Evolutionary conservation across 345 rosid genomes (phyloP).

Genomic region (Heritiera littoralis): DNA sequence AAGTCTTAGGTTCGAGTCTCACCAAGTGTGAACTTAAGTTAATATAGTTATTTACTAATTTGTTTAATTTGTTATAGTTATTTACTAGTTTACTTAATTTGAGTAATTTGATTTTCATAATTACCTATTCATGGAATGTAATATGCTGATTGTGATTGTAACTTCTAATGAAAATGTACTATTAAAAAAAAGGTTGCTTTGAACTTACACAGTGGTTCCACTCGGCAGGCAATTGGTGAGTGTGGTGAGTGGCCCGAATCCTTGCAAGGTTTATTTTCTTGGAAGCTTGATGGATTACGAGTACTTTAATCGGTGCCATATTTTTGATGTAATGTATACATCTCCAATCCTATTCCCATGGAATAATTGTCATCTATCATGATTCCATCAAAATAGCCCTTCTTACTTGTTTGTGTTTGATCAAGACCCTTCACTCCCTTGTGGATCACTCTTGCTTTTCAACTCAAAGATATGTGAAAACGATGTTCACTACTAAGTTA

Average conservation of each 20-base stretch:
- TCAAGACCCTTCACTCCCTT: not conserved
- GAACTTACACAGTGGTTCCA: too few species aligned
- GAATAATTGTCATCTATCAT: not conserved
- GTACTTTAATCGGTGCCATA: conserved; percentile 9
- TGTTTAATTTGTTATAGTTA: too few species aligned
- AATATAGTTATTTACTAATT: too few species aligned
- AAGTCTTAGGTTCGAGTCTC: too few species aligned
- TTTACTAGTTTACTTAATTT: too few species aligned
- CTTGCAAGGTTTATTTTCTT: too few species aligned
- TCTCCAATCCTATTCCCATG: not conserved
- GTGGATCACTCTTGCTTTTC: not conserved
- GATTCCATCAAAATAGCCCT: not conserved
- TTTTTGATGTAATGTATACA: not conserved
- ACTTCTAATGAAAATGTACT: too few species aligned
- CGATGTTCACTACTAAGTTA: not conserved
- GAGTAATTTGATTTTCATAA: too few species aligned
- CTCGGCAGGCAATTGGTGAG: too few species aligned
- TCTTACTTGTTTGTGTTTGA: not conserved
- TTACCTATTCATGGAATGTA: too few species aligned
- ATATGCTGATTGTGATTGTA: too few species aligned
- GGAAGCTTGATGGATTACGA: conserved; percentile 11
- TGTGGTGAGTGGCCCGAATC: not conserved
- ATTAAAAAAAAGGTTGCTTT: not conserved
- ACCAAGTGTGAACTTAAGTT: too few species aligned
- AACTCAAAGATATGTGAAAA: not conserved